Conservation (phyloP, 2,329 filamentous ascomycete species). For the Chrysoporthe puriensis region DNA sequence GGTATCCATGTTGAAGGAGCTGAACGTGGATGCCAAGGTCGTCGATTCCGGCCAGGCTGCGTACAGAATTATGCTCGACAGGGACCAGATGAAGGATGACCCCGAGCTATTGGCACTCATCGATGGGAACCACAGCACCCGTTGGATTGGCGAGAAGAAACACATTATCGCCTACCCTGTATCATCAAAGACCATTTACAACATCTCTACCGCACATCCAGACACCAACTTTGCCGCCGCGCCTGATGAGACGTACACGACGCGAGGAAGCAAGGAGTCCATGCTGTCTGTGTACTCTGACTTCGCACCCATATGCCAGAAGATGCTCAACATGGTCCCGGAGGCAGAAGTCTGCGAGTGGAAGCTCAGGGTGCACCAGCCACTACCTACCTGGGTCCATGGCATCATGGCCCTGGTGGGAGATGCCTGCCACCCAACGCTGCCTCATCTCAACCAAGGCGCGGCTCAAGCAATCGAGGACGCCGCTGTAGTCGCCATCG, state of each 20-base stretch:
- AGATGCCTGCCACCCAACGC: constrained; percentile 65
- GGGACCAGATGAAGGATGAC: constrained; percentile 47
- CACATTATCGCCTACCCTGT: constrained; percentile 72
- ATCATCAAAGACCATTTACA: constrained; percentile 66
- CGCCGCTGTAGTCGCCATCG: constrained; percentile 50
- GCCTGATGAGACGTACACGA: constrained; percentile 62
- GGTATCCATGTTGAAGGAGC: constrained; percentile 42
- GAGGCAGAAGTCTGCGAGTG: constrained; percentile 70
- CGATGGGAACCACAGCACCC: constrained; percentile 58
- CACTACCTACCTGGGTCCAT: constrained; percentile 64
- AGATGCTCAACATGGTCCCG: constrained; percentile 63
- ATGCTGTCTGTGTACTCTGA: constrained; percentile 64
- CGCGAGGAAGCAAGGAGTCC: constrained; percentile 60
- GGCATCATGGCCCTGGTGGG: constrained; percentile 57
- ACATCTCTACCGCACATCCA: constrained; percentile 65
- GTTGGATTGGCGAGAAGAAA: constrained; percentile 68
- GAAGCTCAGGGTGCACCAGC: constrained; percentile 65
- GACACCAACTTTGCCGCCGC: constrained; percentile 58
- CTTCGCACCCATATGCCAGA: constrained; percentile 64
- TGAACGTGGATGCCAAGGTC: constrained; percentile 44
- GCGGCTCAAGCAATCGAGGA: constrained; percentile 70
- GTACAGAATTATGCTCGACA: constrained; percentile 57
- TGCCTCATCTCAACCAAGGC: constrained; percentile 67
- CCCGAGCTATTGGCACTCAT: constrained; percentile 59
- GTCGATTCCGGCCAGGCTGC: constrained; percentile 55